Evolutionary conservation across 1,139 yeast genomes (phyloP).

Genomic region (Blastobotrys ciferrii): DNA sequence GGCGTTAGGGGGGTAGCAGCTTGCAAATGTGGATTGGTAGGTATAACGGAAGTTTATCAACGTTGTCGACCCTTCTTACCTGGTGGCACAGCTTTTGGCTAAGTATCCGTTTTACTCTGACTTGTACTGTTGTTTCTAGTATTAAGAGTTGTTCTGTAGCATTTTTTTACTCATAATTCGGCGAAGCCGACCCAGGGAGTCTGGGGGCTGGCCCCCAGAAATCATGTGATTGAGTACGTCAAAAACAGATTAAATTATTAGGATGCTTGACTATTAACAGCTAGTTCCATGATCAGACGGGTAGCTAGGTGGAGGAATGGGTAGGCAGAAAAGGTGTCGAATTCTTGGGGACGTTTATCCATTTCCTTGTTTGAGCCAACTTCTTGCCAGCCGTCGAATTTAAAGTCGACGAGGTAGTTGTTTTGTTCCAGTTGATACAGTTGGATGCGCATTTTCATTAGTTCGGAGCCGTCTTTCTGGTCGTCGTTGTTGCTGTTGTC

Average conservation of each 20-base stretch:
- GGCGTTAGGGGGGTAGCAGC: too few species aligned
- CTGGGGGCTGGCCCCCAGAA: background rate
- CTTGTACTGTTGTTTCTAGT: too few species aligned
- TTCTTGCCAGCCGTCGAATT: constrained; percentile 94
- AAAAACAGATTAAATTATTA: constrained; percentile 14
- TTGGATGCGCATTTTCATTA: constrained; percentile 97
- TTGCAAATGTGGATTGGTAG: too few species aligned
- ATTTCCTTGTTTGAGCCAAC: constrained; percentile 42
- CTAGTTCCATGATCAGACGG: constrained; percentile 89
- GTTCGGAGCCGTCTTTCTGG: constrained; percentile 53
- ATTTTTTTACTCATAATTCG: background rate
- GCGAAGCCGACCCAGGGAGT: too few species aligned
- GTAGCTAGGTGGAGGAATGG: constrained; percentile 94
- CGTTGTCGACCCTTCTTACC: too few species aligned
- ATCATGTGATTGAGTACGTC: background rate
- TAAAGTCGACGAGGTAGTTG: constrained; percentile 93
- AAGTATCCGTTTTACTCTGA: too few species aligned
- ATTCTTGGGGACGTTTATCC: constrained; percentile 32
- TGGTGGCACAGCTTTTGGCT: too few species aligned
- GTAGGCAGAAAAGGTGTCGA: constrained; percentile 81
- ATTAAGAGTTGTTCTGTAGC: background rate
- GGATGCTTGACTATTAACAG: constrained; percentile 65
- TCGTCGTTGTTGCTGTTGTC: constrained; percentile 30
- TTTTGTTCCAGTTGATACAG: constrained; percentile 93
- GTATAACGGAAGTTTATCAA: too few species aligned